Conservation (phyloP, 2,329 filamentous ascomycete genomes). For the Alternaria burnsii region DNA sequence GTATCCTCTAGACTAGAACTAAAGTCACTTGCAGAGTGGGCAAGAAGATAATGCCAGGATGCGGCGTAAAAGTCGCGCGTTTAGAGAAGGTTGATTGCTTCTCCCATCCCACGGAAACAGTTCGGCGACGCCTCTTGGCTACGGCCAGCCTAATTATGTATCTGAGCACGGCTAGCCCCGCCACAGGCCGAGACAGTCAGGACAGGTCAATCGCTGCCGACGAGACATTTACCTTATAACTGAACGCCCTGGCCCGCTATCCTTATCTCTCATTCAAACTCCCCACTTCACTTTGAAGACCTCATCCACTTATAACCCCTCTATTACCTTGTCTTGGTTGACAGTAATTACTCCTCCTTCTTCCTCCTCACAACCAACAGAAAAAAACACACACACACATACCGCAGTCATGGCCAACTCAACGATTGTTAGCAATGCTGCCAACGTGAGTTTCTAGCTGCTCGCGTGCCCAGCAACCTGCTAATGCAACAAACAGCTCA, state of each 20-base stretch:
- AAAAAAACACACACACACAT: conserved; percentile 26
- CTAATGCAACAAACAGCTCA: conserved; percentile 67
- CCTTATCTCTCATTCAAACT: conserved; percentile 37
- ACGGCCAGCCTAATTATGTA: conserved; percentile 39
- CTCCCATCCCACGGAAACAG: conserved; percentile 51
- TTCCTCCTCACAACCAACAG: background rate
- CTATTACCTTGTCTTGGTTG: conserved; percentile 2
- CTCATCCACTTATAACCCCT: background rate
- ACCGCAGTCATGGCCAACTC: conserved; percentile 45
- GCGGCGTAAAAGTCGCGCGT: conserved; percentile 15
- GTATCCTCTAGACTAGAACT: background rate
- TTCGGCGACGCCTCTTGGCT: conserved; percentile 50
- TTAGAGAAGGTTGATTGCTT: conserved; percentile 32
- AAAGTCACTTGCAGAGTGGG: conserved; percentile 13
- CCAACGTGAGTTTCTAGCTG: conserved; percentile 53
- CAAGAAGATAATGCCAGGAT: conserved; percentile 24
- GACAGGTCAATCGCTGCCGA: conserved; percentile 9
- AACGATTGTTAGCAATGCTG: conserved; percentile 58
- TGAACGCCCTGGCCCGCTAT: conserved; percentile 26
- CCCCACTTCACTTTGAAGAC: conserved; percentile 11
- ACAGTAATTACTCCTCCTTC: conserved; percentile 6
- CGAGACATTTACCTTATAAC: conserved; percentile 39
- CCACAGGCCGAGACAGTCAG: conserved; percentile 44
- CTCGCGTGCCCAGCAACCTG: conserved; percentile 26
- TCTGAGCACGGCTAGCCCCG: conserved; percentile 37